Base-by-base conservation (phyloP, 345 rosid species). In the Aquilaria yunnanensis region DNA sequence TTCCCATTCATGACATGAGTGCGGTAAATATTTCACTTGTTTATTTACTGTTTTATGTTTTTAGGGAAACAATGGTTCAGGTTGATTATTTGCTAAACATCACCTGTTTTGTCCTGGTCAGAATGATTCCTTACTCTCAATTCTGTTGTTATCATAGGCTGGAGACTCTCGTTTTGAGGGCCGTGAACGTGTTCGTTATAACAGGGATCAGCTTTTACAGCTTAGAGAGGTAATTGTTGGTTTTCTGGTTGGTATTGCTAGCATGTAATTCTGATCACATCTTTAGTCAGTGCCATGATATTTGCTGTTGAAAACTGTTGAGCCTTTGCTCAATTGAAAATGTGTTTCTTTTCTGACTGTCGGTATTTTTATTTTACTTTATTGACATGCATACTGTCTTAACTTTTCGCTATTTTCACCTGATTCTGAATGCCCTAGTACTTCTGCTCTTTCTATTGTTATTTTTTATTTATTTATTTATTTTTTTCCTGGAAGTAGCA, bases 201-300 rank as follows among this genome's bases (percentile, higher is more conserved):
- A 87, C n/a, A 69, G 83, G 58, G 90, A 93, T 30, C 96, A 86
- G 73, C 80, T 93, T 33, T 71, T 90, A 67, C 86, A 88, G 74
- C 80, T 85, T 12, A 75, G 71, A 66, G 91, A 85, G 91, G 97
- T 87, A 61, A 59, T 57, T 3, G 2, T 16, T 32, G 33, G 30
- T 52, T 46, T 57, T 29, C 61, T 1, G 23, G 50, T 49, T 32
- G 29, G 10, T 51, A 31, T 32, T 69, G 59, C 29, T 61, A n/a
- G 59, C 59, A 56, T 30, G 59, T 56, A 16, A 37, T 37, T 37
- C 43, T 37, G 43, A 37, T 37, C 43, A 4, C 43, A 3, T 0
- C 8, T 37, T 9, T 2, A 4, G 43, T 37, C 23, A 23, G 23
- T 23, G 23, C 23, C 23, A 23, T 37, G 2, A 37, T 3, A 37